Evolutionary conservation across 805 yeast species (phyloP).

Genomic region (Dipodascus albidus): DNA sequence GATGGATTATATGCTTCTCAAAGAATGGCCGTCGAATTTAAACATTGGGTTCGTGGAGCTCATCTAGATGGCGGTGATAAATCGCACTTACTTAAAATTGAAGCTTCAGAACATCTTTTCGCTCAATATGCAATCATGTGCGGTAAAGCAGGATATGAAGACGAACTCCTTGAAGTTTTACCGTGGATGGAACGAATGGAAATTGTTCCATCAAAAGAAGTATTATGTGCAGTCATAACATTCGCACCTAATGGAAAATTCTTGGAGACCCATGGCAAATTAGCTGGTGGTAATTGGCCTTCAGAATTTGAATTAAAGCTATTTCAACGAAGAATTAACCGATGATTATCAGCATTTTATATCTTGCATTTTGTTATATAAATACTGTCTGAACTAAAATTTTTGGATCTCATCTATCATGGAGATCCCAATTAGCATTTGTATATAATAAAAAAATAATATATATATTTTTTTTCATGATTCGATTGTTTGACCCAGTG

Average conservation of each 20-base stretch:
- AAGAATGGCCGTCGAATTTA: conserved; percentile 47
- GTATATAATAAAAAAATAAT: too few species aligned
- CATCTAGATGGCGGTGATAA: conserved; percentile 19
- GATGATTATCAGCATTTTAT: not conserved
- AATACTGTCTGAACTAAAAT: not conserved
- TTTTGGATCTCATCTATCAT: too few species aligned
- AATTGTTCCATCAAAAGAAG: conserved; percentile 31
- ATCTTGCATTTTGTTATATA: not conserved
- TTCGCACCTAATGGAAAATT: conserved; percentile 21
- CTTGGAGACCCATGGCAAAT: conserved; percentile 16
- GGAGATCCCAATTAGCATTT: too few species aligned
- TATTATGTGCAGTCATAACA: conserved; percentile 31
- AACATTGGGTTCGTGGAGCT: conserved; percentile 29
- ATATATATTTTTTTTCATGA: too few species aligned
- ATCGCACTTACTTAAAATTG: conserved; percentile 23
- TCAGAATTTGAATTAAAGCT: conserved; percentile 17
- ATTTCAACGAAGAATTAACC: conserved; percentile 9
- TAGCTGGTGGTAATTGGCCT: conserved; percentile 22
- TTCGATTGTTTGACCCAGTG: not conserved
- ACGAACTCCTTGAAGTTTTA: conserved; percentile 39
- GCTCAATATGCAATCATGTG: conserved; percentile 40
- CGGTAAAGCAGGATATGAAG: conserved; percentile 34
- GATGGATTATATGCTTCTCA: conserved; percentile 44
- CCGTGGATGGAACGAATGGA: conserved; percentile 43
- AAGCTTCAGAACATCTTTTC: conserved; percentile 40